Base-by-base conservation (phyloP, 352 stramenopile genomes). In the Pythium phragmitis region DNA sequence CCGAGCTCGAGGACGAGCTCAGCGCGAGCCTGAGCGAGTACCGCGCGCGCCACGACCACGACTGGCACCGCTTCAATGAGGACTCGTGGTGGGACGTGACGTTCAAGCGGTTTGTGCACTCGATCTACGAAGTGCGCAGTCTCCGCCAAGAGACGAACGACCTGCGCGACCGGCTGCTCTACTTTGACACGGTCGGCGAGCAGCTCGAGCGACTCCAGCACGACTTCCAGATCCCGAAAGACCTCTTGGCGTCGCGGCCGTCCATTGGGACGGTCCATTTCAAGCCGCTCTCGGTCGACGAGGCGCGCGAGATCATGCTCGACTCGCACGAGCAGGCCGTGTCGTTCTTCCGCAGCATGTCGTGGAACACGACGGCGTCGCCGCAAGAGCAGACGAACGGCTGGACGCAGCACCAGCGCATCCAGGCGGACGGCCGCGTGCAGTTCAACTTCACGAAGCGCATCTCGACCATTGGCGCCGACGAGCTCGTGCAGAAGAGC, bases 371-470 rank as follows among this genome's bases (percentile, higher is more conserved):
- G 9, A 68, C 62, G 4, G 65, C 70, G 16, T 30, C 42, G 7
- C 69, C 71, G 30, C 66, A 73, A 33, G 68, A 86, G n/a, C 84
- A 88, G 66, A 92, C 82, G n/a, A 89, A 89, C 72, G 82, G 82
- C 33, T 92, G 82, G 82, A 86, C 82, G 34, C 75, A 89, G 55
- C 77, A 87, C 67, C 80, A 90, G 58, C 79, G 79, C 28, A 86
- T 92, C 66, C 84, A 79, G 36, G 23, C 58, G 0, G 77, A 90
- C 33, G 82, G 82, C 46, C 69, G 82, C 48, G 76, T 92, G 55
- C 79, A 89, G 60, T 92, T 92, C 65, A 90, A 89, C 50, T 92
- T 92, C 30, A 88, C 79, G 47, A 92, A 92, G 57, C 70, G 79
- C n/a, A 76, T 92, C 48, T 51, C 76, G 12, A 82, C 74, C 28